Base-by-base conservation (phyloP, 78 protist genomes). In the Dictyostelium firmibasis region DNA sequence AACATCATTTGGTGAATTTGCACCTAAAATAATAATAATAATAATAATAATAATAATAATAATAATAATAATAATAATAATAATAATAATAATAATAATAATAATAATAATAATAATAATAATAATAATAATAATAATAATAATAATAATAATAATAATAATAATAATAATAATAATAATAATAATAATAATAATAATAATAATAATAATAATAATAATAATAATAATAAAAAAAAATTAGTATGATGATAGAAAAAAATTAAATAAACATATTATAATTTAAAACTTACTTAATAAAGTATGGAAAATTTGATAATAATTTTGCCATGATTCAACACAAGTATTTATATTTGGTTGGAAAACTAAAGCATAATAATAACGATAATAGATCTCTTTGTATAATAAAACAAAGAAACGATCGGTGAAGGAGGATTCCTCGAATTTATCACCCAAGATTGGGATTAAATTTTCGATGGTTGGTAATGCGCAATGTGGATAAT, bases 301-400 rank as follows among this genome's bases (percentile, higher is more conserved):
- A 31, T 95, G 76, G 91, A 98, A 96, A 69, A 98, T 92, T 47
- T 47, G 74, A 74, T 86, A 74, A 94, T 98, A 98, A 94, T 97
- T 97, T 81, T 87, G 92, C 95, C 93, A 98, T 53, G 98, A 88
- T 67, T 88, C 93, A 43, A 92, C 85, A 50, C 97, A 77, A 84
- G 16, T 44, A 91, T 92, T 33, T 92, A 95, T 47, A 81, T 96
- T 97, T 88, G 75, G 97, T 96, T 81, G 81, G 20, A 85, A 33
- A 8, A 83, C 92, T 41, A 57, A 92, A 67, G 94, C 77, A 97
- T 97, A 97, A 53, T 97, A 94, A 93, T 98, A 98, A 72, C 99
- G 98, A 91, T 91, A 98, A 96, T 97, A 98, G 33, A 98, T 84
- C 95, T 98, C 99, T 44, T 81, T 74, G 97, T 98, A 98, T 43